Percentiles rank a stretch among this genome's conserved stretches.
Evolutionary conservation across 129 eudicot genomes (phyloP).

Genomic region (Centella asiatica): DNA sequence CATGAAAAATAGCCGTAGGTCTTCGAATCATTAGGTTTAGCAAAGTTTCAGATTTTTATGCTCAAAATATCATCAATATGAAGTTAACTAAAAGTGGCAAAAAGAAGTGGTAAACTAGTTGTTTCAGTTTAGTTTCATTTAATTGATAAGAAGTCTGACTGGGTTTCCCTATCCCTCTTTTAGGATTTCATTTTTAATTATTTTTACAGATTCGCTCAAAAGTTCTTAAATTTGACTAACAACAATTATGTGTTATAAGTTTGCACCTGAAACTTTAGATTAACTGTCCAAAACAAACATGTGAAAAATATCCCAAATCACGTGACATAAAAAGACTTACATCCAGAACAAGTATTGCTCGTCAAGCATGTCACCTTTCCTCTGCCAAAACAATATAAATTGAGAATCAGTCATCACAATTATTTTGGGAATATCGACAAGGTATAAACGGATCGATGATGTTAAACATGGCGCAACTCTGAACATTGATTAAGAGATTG

Average conservation of each 20-base stretch:
- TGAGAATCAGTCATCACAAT: conserved; percentile 3
- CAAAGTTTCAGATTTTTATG: too few species aligned
- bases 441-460: background rate
- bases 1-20: too few species aligned
- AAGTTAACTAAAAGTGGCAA: background rate
- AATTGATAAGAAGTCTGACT: background rate
- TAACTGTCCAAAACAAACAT: conserved; percentile 5
- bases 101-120: background rate
- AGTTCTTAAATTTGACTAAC: background rate
- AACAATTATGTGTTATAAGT: background rate
- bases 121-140: background rate
- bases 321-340: conserved; percentile 22
- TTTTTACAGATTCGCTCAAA: too few species aligned
- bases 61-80: too few species aligned
- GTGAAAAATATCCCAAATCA: background rate
- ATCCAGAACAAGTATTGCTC: conserved; percentile 10
- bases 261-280: background rate
- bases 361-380: conserved; percentile 34
- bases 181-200: background rate
- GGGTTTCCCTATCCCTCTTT: background rate
- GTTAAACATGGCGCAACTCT: background rate
- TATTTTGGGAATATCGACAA: background rate
- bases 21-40: too few species aligned
- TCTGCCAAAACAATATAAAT: conserved; percentile 21
- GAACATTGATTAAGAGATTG: background rate